These are phyloP conservation scores for Amyloporia xantha DNA, from an alignment of 768 basidiomycete species.

Conservation along the genomic window DNA sequence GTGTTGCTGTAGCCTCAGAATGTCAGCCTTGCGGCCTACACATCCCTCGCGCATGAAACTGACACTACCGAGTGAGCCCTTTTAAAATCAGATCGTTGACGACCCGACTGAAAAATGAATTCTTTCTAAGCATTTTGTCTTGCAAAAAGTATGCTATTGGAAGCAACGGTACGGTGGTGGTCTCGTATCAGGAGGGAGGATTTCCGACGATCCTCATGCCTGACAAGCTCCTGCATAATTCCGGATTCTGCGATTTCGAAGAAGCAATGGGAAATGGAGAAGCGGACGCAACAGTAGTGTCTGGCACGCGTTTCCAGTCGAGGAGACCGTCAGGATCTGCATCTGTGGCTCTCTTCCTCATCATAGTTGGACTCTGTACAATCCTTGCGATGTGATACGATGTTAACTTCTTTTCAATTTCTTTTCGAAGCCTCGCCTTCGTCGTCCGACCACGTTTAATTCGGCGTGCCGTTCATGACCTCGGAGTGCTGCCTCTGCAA, in stretches of 20 bases:
- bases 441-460: background rate
- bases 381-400: background rate
- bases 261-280: background rate
- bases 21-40: constrained; percentile 49
- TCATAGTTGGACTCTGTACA: background rate
- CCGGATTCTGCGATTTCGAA: background rate
- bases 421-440: background rate
- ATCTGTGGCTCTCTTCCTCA: background rate
- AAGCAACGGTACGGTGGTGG: constrained; percentile 52
- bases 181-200: constrained; percentile 61
- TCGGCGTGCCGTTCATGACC: background rate
- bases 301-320: background rate
- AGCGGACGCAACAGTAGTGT: background rate
- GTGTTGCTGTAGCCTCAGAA: constrained; percentile 42
- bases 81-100: background rate
- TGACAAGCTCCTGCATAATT: background rate
- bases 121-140: constrained; percentile 44
- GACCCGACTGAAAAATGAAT: constrained; percentile 5
- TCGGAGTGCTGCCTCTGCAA: too few species aligned
- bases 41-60: constrained; percentile 42
- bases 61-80: constrained; percentile 49
- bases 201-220: constrained; percentile 51
- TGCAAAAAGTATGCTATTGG: constrained; percentile 67
- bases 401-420: background rate
- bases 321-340: too few species aligned